Base-by-base conservation (phyloP, 129 eudicot genomes). In the Sambucus nigra region DNA sequence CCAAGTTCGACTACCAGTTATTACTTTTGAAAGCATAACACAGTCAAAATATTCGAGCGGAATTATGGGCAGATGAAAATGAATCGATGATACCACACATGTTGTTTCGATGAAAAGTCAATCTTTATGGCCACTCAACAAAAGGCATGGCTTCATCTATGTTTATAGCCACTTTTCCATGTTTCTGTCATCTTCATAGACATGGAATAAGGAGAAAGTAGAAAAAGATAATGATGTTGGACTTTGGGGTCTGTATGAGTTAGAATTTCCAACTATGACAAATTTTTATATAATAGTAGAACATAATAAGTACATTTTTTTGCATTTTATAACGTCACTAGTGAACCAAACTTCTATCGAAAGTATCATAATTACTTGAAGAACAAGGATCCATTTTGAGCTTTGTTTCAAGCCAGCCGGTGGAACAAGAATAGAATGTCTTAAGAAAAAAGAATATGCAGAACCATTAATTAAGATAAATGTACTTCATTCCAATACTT, bases 131-230 rank as follows among this genome's bases (percentile, higher is more conserved):
- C 98, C 95, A 85, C 60, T 81, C 83, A n/a, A 91, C 89, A 33
- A 91, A 82, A 52, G 98, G 84, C 63, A 72, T 56, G 3, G 98
- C 98, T 69, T 89, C 95, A 79, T 85, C 86, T 29, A 81, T 76
- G 74, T n/a, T 79, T 81, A 64, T 91, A 91, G 46, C 98, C 98
- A 68, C 98, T 91, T 27, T 95, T 91, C 98, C 98, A 91, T 8
- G 98, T 85, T 25, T 81, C 80, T 32, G 98, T 91, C 95, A 91
- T 91, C 98, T 91, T 64, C 56, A 54, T 17, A 47, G 29, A 17
- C 51, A 52, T 44, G 57, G 50, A 31, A 25, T 2, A 27, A 25
- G 19, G 7, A 42, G 48, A 42, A 42, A 44, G 8, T 40, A 48
- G 33, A 27, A 16, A 25, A 25, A 40, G 14, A 50, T 9, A n/a